Conservation (phyloP, 1,284 basidiomycete species). For the Moniliella sp. region DNA sequence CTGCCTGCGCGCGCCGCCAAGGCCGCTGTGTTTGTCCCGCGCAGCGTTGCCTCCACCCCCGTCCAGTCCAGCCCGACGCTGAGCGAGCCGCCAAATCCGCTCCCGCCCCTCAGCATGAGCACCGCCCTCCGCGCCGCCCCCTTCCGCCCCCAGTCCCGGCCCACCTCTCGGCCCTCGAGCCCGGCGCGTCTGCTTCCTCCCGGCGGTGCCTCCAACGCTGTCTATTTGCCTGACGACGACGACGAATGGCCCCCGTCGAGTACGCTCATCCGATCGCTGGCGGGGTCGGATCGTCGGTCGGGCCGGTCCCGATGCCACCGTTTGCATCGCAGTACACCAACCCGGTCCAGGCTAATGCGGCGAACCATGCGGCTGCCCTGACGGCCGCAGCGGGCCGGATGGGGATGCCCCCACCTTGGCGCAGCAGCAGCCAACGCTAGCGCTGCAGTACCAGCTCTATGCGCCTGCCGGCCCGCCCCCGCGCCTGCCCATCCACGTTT, state of each 20-base stretch:
- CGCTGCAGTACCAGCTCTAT: slow-evolving; percentile 78
- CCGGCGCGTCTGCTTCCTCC: background rate
- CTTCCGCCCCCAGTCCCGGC: slow-evolving; percentile 1
- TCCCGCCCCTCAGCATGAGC: background rate
- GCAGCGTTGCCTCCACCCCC: slow-evolving; percentile 4
- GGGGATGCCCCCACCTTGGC: slow-evolving; percentile 5
- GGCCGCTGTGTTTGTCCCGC: slow-evolving; percentile 5
- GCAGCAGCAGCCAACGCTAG: slow-evolving; percentile 5
- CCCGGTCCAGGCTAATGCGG: slow-evolving; percentile 21
- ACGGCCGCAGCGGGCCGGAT: background rate
- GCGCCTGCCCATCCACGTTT: slow-evolving; percentile 39
- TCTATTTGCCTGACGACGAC: too few species aligned
- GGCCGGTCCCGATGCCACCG: too few species aligned
- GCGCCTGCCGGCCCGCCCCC: slow-evolving; percentile 45
- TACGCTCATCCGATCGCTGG: too few species aligned
- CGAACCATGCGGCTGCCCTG: slow-evolving; percentile 6
- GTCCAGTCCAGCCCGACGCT: too few species aligned
- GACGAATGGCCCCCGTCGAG: too few species aligned
- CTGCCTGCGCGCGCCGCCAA: slow-evolving; percentile 1
- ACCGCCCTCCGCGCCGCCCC: background rate
- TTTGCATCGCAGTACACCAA: too few species aligned
- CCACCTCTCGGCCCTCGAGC: background rate
- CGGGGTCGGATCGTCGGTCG: too few species aligned
- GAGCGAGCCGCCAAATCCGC: slow-evolving; percentile 3
- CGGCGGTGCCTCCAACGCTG: slow-evolving; percentile 8